Conservation (phyloP, 441 rosid genomes). For the Lepidium campestre region DNA sequence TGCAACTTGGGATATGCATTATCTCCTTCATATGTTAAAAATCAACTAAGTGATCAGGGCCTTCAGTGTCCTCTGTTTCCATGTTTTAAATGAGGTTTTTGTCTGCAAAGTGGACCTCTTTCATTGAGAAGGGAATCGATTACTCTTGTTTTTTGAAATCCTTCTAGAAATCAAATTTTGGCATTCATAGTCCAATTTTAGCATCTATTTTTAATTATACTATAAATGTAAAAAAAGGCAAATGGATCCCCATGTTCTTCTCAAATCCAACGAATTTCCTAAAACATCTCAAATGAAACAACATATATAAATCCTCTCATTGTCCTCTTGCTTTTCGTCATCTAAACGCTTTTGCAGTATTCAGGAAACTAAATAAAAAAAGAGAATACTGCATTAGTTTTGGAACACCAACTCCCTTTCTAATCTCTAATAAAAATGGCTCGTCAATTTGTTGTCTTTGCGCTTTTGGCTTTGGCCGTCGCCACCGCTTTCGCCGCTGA, state of each 20-base stretch:
- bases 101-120: no score
- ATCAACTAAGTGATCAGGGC: no score
- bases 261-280: constrained; percentile 14
- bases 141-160: no score
- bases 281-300: background rate
- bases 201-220: background rate
- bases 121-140: no score
- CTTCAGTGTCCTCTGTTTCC: no score
- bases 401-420: constrained; percentile 1
- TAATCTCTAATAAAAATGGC: constrained; percentile 40
- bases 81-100: no score
- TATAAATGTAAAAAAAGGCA: constrained; percentile 6
- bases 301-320: constrained; percentile 9
- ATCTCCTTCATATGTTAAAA: background rate
- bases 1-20: background rate
- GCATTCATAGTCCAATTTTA: background rate
- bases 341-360: constrained; percentile 29
- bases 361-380: background rate
- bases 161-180: background rate
- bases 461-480: constrained; percentile 43
- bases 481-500: constrained; percentile 48
- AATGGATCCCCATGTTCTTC: constrained; percentile 15
- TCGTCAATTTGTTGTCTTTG: constrained; percentile 41
- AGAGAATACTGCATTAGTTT: constrained; percentile 22
- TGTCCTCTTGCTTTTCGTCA: background rate